These are phyloP conservation scores for Colletotrichum navitas DNA, from an alignment of 2,329 filamentous ascomycete genomes.

Conservation along the genomic window DNA sequence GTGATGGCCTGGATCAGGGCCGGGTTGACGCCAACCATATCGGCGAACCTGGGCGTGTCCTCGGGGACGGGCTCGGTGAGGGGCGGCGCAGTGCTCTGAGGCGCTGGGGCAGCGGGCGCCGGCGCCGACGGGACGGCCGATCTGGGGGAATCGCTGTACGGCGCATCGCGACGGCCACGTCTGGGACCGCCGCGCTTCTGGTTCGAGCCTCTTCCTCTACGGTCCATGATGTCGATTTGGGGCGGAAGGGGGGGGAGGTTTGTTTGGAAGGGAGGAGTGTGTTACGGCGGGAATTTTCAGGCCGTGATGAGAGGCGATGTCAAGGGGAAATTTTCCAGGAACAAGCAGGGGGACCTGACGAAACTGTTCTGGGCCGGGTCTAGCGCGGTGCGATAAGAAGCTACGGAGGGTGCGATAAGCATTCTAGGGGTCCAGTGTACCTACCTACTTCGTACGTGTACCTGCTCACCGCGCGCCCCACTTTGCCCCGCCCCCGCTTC, in stretches of 20 bases:
- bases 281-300: constrained; percentile 10
- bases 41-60: constrained; percentile 61
- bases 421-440: constrained; percentile 9
- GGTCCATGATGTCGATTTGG: constrained; percentile 26
- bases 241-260: too few species aligned
- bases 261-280: background rate
- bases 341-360: constrained; percentile 26
- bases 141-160: constrained; percentile 16
- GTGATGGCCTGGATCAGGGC: constrained; percentile 62
- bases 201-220: constrained; percentile 33
- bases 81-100: constrained; percentile 48
- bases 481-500: constrained; percentile 22
- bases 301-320: constrained; percentile 30
- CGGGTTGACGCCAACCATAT: constrained; percentile 59
- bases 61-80: constrained; percentile 55
- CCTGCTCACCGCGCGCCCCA: constrained; percentile 17
- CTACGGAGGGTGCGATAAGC: constrained; percentile 20
- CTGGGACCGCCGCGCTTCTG: constrained; percentile 23
- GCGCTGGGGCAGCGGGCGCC: constrained; percentile 6
- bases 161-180: constrained; percentile 24
- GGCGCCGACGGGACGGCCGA: constrained; percentile 8
- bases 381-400: constrained; percentile 30
- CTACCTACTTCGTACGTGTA: too few species aligned
- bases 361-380: constrained; percentile 25
- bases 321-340: constrained; percentile 31